Conservation (phyloP, 345 rosid species). For the Moringa oleifera region DNA sequence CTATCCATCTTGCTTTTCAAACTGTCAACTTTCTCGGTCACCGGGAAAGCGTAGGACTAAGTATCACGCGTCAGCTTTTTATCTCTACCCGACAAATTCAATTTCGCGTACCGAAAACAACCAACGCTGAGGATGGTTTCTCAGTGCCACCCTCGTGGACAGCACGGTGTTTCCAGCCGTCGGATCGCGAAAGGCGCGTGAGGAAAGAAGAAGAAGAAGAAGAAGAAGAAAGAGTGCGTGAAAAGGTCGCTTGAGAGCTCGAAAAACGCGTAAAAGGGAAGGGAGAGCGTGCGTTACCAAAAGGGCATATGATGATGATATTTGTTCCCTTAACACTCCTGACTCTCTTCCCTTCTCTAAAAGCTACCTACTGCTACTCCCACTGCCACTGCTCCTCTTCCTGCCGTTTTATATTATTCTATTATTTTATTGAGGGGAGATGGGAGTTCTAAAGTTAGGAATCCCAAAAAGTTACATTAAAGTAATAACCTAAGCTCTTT, state of each 20-base stretch:
- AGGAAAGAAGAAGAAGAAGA: conserved; percentile 20
- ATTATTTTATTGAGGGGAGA: too few species aligned
- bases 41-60: conserved; percentile 29
- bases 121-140: not conserved
- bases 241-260: too few species aligned
- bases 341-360: too few species aligned
- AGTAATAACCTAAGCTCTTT: too few species aligned
- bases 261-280: conserved; percentile 67
- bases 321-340: conserved; percentile 1
- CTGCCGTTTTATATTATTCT: too few species aligned
- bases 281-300: conserved; percentile 72
- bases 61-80: conserved; percentile 39
- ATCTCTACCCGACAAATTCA: conserved; percentile 27
- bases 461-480: conserved; percentile 15
- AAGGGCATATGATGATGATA: conserved; percentile 29
- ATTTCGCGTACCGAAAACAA: conserved; percentile 5
- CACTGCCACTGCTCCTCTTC: not conserved
- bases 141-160: not conserved
- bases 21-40: conserved; percentile 15
- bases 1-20: conserved; percentile 3
- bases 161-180: not conserved
- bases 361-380: not conserved
- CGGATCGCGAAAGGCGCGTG: conserved; percentile 10
- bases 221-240: conserved; percentile 5
- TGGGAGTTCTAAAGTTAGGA: conserved; percentile 20